These are phyloP conservation scores for Erodium chrysanthum DNA, from an alignment of 441 rosid species.

Conservation along the genomic window DNA sequence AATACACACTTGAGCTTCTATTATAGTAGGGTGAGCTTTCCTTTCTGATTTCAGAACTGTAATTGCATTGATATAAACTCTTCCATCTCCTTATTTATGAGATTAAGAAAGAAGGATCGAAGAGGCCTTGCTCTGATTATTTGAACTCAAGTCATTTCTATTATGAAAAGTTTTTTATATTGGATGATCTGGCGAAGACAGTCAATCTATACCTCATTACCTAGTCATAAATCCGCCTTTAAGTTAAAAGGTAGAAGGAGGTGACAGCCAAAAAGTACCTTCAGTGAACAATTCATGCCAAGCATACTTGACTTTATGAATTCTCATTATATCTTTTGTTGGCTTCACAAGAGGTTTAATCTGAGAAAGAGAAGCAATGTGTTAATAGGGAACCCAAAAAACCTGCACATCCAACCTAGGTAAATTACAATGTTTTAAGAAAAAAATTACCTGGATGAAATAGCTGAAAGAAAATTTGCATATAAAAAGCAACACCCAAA, in stretches of 20 bases:
- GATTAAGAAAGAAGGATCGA: too few relatives aligned
- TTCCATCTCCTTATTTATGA: too few relatives aligned
- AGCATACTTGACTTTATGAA: constrained; percentile 49
- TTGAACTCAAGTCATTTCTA: too few relatives aligned
- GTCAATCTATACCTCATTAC: too few relatives aligned
- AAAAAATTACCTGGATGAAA: constrained; percentile 57
- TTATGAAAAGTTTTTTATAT: too few relatives aligned
- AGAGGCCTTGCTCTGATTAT: too few relatives aligned
- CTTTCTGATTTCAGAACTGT: too few relatives aligned
- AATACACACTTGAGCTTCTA: too few relatives aligned
- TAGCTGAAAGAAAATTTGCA: constrained; percentile 70
- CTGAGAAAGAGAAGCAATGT: constrained; percentile 25
- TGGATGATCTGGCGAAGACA: too few relatives aligned
- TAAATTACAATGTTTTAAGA: constrained; percentile 14
- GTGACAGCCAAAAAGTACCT: constrained; percentile 32
- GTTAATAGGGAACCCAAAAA: constrained; percentile 11
- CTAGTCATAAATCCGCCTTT: too few relatives aligned
- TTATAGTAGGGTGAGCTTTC: too few relatives aligned
- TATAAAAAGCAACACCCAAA: constrained; percentile 71
- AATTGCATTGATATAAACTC: too few relatives aligned
- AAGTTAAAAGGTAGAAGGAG: constrained; percentile 17
- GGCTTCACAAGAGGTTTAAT: constrained; percentile 88
- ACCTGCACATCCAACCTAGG: not conserved
- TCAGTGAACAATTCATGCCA: constrained; percentile 93
- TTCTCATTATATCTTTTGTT: constrained; percentile 73